These are phyloP conservation scores for Lactuca sativa DNA, from an alignment of 129 eudicot genomes.

Conservation along the genomic window DNA sequence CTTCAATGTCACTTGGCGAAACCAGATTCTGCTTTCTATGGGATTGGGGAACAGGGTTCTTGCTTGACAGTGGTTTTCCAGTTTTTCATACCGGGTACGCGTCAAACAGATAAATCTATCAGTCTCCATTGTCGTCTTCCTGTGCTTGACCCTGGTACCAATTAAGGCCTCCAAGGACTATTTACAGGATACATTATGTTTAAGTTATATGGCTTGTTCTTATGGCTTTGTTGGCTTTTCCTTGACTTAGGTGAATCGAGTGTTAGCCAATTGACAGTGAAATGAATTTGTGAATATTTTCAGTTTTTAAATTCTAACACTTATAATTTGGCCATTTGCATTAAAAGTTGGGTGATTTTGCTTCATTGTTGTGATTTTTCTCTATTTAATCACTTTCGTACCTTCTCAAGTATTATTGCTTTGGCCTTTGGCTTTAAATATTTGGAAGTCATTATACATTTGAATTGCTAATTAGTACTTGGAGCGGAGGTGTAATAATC, in stretches of 20 bases:
- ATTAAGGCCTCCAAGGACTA: conserved; percentile 20
- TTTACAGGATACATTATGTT: background rate
- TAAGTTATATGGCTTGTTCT: conserved; percentile 7
- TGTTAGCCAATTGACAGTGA: too few relatives aligned
- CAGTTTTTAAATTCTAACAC: too few relatives aligned
- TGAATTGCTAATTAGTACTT: too few relatives aligned
- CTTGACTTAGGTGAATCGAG: background rate
- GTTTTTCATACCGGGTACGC: conserved; percentile 85
- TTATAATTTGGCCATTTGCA: too few relatives aligned
- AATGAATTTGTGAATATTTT: too few relatives aligned
- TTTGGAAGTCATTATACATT: too few relatives aligned
- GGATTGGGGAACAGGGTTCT: conserved; percentile 73
- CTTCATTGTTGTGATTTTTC: too few relatives aligned
- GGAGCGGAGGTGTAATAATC: too few relatives aligned
- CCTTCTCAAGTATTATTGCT: too few relatives aligned
- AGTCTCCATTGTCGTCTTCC: conserved; percentile 97
- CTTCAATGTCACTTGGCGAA: conserved; percentile 81
- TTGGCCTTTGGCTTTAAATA: too few relatives aligned
- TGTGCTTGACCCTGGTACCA: conserved; percentile 86
- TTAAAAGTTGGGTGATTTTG: too few relatives aligned
- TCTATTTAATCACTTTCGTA: too few relatives aligned
- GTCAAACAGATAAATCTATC: conserved; percentile 78
- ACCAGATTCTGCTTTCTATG: conserved; percentile 93
- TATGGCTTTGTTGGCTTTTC: background rate
- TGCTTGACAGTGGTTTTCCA: conserved; percentile 83